These are phyloP conservation scores for Psilocybe sp. DNA, from an alignment of 768 basidiomycete species.

Conservation along the genomic window DNA sequence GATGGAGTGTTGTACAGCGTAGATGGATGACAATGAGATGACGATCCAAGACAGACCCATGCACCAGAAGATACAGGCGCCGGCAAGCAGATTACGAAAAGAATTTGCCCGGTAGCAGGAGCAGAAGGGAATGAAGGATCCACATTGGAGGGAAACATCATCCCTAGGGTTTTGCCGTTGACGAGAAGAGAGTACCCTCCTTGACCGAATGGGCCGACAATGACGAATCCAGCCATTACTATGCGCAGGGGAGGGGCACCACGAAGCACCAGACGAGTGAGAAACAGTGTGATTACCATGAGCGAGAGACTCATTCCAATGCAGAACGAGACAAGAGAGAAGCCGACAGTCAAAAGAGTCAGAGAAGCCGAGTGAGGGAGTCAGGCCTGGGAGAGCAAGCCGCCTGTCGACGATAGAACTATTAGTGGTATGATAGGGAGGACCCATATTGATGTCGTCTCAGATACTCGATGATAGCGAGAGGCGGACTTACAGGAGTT, in stretches of 20 bases:
- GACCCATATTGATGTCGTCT: slow-evolving; percentile 64
- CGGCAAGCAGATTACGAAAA: slow-evolving; percentile 40
- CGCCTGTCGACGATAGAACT: slow-evolving; percentile 66
- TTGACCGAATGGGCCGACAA: slow-evolving; percentile 67
- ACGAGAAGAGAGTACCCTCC: slow-evolving; percentile 53
- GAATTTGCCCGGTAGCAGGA: slow-evolving; percentile 23
- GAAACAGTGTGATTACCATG: slow-evolving; percentile 61
- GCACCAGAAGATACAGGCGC: slow-evolving; percentile 52
- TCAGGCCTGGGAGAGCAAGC: slow-evolving; percentile 49
- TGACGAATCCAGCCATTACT: slow-evolving; percentile 60
- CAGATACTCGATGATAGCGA: slow-evolving; percentile 48
- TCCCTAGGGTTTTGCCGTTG: slow-evolving; percentile 43
- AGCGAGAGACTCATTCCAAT: slow-evolving; percentile 54
- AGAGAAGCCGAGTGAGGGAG: slow-evolving; percentile 35
- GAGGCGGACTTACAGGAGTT: slow-evolving; percentile 39
- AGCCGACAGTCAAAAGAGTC: slow-evolving; percentile 50
- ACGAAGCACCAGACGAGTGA: slow-evolving; percentile 51
- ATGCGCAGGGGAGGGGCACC: slow-evolving; percentile 44
- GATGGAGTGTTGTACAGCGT: slow-evolving; percentile 32
- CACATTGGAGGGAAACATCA: slow-evolving; percentile 30
- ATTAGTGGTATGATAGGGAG: slow-evolving; percentile 71
- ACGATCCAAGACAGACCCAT: slow-evolving; percentile 56
- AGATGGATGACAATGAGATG: slow-evolving; percentile 46
- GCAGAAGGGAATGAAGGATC: slow-evolving; percentile 32
- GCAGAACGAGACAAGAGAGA: slow-evolving; percentile 48